phyloP scores from a whole-genome alignment of 2,329 filamentous ascomycete species.

The Stachybotrys echinatus region DNA sequence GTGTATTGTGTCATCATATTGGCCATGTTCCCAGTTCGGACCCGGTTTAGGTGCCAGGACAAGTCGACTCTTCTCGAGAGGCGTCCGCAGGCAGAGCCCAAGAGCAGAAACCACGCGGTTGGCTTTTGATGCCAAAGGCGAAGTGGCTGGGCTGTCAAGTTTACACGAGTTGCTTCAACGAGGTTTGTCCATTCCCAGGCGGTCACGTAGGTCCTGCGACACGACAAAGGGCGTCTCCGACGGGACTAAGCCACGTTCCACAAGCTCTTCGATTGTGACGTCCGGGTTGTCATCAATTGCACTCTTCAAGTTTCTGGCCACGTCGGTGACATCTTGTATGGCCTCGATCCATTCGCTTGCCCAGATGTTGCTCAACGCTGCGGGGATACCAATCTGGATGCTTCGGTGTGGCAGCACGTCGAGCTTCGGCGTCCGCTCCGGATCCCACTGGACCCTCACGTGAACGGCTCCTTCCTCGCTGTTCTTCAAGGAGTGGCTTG shows the following conservation, averaged over 20 bases:
- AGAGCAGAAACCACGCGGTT: too few species aligned
- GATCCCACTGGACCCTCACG: constrained; percentile 61
- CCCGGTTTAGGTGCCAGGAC: too few species aligned
- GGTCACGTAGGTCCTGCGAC: constrained; percentile 25
- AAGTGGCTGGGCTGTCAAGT: too few species aligned
- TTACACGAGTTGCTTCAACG: not conserved
- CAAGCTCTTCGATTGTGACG: constrained; percentile 27
- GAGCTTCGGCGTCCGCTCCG: constrained; percentile 45
- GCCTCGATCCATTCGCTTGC: constrained; percentile 44
- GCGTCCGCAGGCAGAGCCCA: too few species aligned
- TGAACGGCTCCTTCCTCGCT: not conserved
- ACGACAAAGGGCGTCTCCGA: constrained; percentile 37
- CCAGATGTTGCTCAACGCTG: constrained; percentile 37
- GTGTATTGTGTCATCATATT: too few species aligned
- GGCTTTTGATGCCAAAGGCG: too few species aligned
- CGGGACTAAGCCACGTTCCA: constrained; percentile 33
- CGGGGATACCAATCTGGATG: constrained; percentile 57
- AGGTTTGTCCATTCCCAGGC: constrained; percentile 23
- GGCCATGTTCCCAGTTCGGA: too few species aligned
- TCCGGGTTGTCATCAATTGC: constrained; percentile 34
- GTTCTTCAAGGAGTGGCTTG: constrained; percentile 13
- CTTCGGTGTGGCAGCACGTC: constrained; percentile 43
- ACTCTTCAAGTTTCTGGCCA: constrained; percentile 41
- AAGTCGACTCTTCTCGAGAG: too few species aligned
- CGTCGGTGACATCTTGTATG: constrained; percentile 55